These are phyloP conservation scores for Chrysosporium keratinophilum DNA, from an alignment of 2,329 filamentous ascomycete genomes.

Conservation along the genomic window DNA sequence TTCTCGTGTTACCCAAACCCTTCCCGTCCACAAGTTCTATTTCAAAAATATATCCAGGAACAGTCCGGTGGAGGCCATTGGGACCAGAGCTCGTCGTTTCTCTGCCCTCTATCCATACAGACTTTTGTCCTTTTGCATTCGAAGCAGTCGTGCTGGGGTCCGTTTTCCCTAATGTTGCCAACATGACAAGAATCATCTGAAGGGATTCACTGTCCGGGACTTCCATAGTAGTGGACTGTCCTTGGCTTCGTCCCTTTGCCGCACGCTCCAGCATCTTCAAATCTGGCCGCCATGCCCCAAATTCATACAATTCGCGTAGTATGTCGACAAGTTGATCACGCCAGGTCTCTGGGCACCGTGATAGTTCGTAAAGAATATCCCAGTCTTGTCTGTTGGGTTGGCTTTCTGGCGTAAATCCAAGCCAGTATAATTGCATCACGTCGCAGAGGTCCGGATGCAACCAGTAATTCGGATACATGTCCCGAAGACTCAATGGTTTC, in stretches of 20 bases:
- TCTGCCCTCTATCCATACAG: slow-evolving; percentile 10
- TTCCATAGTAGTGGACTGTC: not conserved
- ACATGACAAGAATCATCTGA: slow-evolving; percentile 2
- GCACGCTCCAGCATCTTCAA: slow-evolving; percentile 10
- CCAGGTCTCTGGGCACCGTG: slow-evolving; percentile 9
- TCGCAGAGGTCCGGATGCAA: slow-evolving; percentile 19
- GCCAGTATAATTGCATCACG: slow-evolving; percentile 14
- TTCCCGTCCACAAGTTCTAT: slow-evolving; percentile 4
- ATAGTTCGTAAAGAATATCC: slow-evolving; percentile 18
- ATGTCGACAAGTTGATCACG: slow-evolving; percentile 4
- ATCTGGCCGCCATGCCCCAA: slow-evolving; percentile 12
- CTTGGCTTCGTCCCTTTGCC: not conserved
- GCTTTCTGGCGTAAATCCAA: slow-evolving; percentile 17
- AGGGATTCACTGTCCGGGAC: slow-evolving; percentile 3
- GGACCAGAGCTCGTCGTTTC: slow-evolving; percentile 8
- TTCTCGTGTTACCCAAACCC: not conserved
- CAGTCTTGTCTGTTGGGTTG: slow-evolving; percentile 19
- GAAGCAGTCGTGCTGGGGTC: not conserved
- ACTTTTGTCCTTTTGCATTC: not conserved
- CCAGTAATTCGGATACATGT: slow-evolving; percentile 9
- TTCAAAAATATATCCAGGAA: slow-evolving; percentile 8
- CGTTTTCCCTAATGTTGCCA: not conserved
- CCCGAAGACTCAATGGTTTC: not conserved
- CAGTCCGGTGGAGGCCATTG: slow-evolving; percentile 2
- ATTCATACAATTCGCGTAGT: slow-evolving; percentile 7